Evolutionary conservation across 331 rosid species (phyloP).

Genomic region (Rosa hybrid): DNA sequence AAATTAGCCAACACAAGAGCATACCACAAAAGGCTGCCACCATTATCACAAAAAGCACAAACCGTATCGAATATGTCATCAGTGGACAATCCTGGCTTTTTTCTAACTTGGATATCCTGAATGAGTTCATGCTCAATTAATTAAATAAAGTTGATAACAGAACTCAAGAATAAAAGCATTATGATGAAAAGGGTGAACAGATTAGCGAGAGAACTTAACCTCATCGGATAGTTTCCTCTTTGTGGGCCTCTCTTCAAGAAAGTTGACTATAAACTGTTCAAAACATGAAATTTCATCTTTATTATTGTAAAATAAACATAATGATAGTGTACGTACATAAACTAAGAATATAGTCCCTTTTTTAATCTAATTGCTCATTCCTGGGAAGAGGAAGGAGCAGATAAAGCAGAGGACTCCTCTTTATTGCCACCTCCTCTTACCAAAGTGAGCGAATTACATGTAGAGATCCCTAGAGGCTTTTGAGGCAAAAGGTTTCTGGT

Average conservation of each 20-base stretch:
- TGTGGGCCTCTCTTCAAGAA: constrained; percentile 44
- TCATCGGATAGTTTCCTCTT: constrained; percentile 37
- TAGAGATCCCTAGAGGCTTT: not conserved
- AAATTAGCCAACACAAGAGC: constrained; percentile 18
- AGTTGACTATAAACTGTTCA: constrained; percentile 55
- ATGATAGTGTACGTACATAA: not conserved
- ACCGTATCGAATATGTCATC: constrained; percentile 57
- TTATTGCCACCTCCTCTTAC: not conserved
- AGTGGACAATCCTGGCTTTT: constrained; percentile 39
- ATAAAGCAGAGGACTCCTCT: not conserved
- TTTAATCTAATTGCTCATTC: not conserved
- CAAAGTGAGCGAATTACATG: not conserved
- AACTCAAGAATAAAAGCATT: not conserved
- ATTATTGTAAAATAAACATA: not conserved
- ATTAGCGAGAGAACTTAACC: constrained; percentile 32
- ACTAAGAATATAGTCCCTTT: not conserved
- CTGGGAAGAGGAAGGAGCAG: not conserved
- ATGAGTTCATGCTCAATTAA: not conserved
- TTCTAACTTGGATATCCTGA: constrained; percentile 46
- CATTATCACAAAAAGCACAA: constrained; percentile 85
- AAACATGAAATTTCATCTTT: constrained; percentile 13
- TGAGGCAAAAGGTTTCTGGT: not conserved
- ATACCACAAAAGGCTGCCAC: constrained; percentile 69
- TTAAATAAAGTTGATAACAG: not conserved
- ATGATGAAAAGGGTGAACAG: constrained; percentile 19